Evolutionary conservation across 345 rosid genomes (phyloP), one percentile per base, ranked within the genome.

Genomic region (Bruguiera gymnorhiza): DNA sequence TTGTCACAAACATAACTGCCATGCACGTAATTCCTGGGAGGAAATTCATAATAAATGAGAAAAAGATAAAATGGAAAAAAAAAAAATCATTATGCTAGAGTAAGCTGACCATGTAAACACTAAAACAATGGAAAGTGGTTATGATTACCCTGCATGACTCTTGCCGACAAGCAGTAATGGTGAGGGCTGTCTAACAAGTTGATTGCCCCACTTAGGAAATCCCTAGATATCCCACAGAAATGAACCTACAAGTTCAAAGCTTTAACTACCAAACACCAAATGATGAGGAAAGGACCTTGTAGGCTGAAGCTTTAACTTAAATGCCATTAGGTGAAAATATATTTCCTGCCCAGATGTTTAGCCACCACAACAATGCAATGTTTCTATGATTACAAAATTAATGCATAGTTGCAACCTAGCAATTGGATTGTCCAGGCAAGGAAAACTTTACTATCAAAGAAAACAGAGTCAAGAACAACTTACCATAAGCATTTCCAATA

Each of bases 401-500:
- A 15, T 30, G 46, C 8, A 60, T 21, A 31, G 34, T 21, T 10
- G 13, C 19, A 10, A 62, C 18, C 52, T 21, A 62, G 29, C 6
- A 34, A 46, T 65, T 23, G 16, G 24, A 21, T 6, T 36, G 8
- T 2, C 24, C 26, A 67, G 19, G 76, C 31, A 18, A 26, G 24
- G 1, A 39, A 18, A 27, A n/a, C 15, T 27, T 5, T 6, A 27
- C 1, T 0, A 54, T 2, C 10, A 8, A 69, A 20, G 29, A 37
- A 27, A 8, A 21, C 51, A 58, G 59, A 61, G 60, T 19, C 24
- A 51, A 21, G 32, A 27, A 27, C 29, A 64, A 63, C 79, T 79
- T 80, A 93, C 97, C 97, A 37, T 93, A 93, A 75, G 98, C 98
- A 86, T 93, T 87, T 83, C 96, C 98, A 60, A 91, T 89, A 66